Conservation (phyloP, 2,329 filamentous ascomycete species). For the Proliferodiscus dingleyae region DNA sequence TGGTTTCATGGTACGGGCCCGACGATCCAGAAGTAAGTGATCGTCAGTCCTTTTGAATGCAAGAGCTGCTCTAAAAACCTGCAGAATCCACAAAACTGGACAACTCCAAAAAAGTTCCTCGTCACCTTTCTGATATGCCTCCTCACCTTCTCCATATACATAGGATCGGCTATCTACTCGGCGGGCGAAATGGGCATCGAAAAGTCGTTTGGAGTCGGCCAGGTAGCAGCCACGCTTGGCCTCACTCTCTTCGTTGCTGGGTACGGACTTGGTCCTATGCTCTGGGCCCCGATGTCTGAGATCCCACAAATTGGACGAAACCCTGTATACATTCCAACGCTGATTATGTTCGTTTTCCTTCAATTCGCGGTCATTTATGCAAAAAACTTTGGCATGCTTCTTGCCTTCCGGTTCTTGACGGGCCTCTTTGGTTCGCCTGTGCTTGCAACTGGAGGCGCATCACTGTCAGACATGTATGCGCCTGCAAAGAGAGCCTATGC, state of each 20-base stretch:
- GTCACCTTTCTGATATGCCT: slow-evolving; percentile 46
- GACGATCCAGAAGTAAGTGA: slow-evolving; percentile 39
- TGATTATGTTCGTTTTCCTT: slow-evolving; percentile 59
- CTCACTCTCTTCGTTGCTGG: slow-evolving; percentile 58
- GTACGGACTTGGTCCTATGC: slow-evolving; percentile 56
- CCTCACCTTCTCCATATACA: slow-evolving; percentile 55
- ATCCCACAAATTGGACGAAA: slow-evolving; percentile 63
- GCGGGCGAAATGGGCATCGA: slow-evolving; percentile 44
- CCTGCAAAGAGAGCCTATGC: slow-evolving; percentile 52
- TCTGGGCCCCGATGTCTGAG: slow-evolving; percentile 63
- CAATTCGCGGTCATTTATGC: slow-evolving; percentile 43
- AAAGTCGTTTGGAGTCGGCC: slow-evolving; percentile 46
- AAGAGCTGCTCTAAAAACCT: slow-evolving; percentile 41
- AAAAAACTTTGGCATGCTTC: slow-evolving; percentile 46
- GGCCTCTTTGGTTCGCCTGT: slow-evolving; percentile 60
- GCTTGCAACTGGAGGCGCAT: slow-evolving; percentile 53
- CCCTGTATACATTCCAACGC: slow-evolving; percentile 61
- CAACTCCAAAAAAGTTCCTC: slow-evolving; percentile 36
- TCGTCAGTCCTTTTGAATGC: slow-evolving; percentile 32
- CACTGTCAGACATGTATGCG: slow-evolving; percentile 43
- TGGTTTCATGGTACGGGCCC: slow-evolving; percentile 47
- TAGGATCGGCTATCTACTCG: slow-evolving; percentile 45
- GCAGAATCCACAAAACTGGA: slow-evolving; percentile 53
- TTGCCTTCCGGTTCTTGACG: slow-evolving; percentile 56
- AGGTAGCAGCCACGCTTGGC: slow-evolving; percentile 49